phyloP scores from a whole-genome alignment of 2,329 filamentous ascomycete species.

The Fusarium avenaceum region DNA sequence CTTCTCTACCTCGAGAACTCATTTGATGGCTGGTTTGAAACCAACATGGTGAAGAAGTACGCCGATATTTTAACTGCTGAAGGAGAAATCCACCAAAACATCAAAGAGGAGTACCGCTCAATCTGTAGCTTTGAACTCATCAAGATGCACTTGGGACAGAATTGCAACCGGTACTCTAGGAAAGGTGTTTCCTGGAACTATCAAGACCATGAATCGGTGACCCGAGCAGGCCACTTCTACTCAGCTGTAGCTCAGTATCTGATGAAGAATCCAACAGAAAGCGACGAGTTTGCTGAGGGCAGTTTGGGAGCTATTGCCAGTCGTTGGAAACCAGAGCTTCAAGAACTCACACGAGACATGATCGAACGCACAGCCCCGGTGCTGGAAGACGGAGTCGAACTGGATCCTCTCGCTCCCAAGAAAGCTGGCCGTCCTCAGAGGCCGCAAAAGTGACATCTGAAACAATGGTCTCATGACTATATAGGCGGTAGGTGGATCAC shows the following conservation, averaged over 20 bases:
- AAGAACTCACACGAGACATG: no score
- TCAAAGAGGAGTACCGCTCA: neutral
- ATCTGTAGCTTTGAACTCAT: constrained; percentile 6
- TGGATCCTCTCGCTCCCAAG: no score
- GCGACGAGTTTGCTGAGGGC: no score
- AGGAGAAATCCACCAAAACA: neutral
- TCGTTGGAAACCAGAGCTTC: no score
- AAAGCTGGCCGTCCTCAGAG: no score
- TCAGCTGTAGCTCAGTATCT: neutral
- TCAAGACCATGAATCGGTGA: neutral
- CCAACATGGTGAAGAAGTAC: neutral
- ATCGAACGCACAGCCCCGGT: no score
- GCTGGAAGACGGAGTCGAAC: no score
- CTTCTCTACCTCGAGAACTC: neutral
- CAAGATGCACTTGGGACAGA: neutral
- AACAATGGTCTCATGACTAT: no score
- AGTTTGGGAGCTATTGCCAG: no score
- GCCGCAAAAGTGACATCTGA: no score
- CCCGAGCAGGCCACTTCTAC: neutral
- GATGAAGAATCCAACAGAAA: neutral
- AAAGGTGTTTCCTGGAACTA: neutral
- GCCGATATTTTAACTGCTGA: neutral
- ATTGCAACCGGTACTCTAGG: neutral
- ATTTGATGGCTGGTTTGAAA: neutral
- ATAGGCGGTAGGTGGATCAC: no score